Conservation (phyloP, 257 asterid genomes). For the Nicotiana noctiflora region DNA sequence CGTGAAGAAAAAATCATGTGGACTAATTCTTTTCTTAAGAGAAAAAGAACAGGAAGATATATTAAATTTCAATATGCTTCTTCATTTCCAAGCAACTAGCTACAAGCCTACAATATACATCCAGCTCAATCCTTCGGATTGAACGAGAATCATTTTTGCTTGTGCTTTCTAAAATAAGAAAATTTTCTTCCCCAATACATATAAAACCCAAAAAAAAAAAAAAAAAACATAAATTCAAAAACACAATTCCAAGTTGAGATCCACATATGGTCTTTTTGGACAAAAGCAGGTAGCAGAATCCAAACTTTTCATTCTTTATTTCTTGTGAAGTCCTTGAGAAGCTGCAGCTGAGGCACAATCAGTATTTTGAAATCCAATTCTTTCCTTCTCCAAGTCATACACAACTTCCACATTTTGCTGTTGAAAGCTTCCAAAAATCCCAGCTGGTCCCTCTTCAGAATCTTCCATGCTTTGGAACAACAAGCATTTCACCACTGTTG, state of each 20-base stretch:
- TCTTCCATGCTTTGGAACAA: slow-evolving; percentile 57
- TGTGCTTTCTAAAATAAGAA: background rate
- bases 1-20: too few relatives aligned
- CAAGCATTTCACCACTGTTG: slow-evolving; percentile 51
- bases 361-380: slow-evolving; percentile 51
- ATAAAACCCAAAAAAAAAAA: background rate
- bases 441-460: slow-evolving; percentile 49
- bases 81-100: background rate
- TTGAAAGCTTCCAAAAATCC: slow-evolving; percentile 67
- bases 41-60: background rate
- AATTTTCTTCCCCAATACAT: background rate
- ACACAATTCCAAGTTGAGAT: background rate
- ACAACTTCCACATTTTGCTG: slow-evolving; percentile 74
- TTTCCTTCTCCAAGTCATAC: slow-evolving; percentile 63
- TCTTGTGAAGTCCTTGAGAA: slow-evolving; percentile 34
- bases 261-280: background rate
- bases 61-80: background rate
- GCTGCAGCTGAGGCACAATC: slow-evolving; percentile 50
- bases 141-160: background rate
- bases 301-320: background rate
- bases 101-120: background rate
- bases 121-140: background rate
- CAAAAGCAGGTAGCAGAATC: background rate
- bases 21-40: too few relatives aligned
- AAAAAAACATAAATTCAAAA: background rate